Evolutionary conservation across 1,284 basidiomycete species (phyloP).

Genomic region (Malassezia equina): DNA sequence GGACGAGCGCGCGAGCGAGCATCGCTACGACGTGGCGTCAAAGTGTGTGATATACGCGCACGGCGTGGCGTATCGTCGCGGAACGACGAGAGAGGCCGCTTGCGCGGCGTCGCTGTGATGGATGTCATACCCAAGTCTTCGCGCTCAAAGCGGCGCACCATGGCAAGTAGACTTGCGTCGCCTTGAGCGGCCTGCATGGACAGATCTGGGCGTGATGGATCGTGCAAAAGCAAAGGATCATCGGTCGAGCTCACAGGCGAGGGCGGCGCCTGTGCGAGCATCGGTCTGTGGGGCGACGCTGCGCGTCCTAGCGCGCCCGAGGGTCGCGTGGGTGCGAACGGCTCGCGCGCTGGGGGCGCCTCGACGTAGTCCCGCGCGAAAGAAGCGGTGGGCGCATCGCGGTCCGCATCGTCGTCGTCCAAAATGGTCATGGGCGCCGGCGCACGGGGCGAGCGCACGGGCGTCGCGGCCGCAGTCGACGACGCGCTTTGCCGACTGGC

Average conservation of each 20-base stretch:
- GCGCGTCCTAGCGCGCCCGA: neutral
- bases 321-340: constrained; percentile 4
- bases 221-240: constrained; percentile 15
- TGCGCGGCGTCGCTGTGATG: neutral
- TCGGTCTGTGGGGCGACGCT: neutral
- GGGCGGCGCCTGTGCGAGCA: neutral
- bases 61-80: neutral
- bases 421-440: constrained; percentile 9
- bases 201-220: neutral
- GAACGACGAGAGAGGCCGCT: neutral
- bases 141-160: constrained; percentile 14
- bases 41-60: neutral
- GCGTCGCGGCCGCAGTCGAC: neutral
- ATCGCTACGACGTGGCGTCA: neutral
- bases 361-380: constrained; percentile 5
- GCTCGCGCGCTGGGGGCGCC: neutral
- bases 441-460: neutral
- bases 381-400: constrained; percentile 1
- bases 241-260: constrained; percentile 19
- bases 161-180: constrained; percentile 9
- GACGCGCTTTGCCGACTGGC: neutral
- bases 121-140: constrained; percentile 4
- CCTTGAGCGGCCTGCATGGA: constrained; percentile 15
- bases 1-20: neutral
- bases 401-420: constrained; percentile 4